Evolutionary conservation across 176 grass and related monocot species (phyloP).

Genomic region (Oryza australiensis): DNA sequence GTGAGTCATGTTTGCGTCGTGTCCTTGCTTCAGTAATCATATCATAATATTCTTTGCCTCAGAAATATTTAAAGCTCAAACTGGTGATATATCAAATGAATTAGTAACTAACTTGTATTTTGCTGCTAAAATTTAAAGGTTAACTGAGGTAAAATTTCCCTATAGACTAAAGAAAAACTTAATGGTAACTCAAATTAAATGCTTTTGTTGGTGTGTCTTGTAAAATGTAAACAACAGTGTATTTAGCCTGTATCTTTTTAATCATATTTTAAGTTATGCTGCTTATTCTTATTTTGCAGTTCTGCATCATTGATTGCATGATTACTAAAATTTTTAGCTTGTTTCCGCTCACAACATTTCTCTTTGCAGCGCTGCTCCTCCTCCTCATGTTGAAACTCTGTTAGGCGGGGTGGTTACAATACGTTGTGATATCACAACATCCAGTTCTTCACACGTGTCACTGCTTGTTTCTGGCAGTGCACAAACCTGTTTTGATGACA

Average conservation of each 20-base stretch:
- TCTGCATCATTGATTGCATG: slow-evolving; percentile 11
- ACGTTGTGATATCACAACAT: slow-evolving; percentile 66
- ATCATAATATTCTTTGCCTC: not conserved
- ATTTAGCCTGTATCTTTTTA: not conserved
- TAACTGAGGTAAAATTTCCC: not conserved
- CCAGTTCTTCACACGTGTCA: slow-evolving; percentile 61
- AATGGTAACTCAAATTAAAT: not conserved
- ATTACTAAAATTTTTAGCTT: slow-evolving; percentile 5
- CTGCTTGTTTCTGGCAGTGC: slow-evolving; percentile 62
- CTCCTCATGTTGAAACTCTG: slow-evolving; percentile 55
- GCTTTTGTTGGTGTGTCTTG: not conserved
- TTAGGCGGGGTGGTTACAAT: slow-evolving; percentile 63
- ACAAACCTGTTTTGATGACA: slow-evolving; percentile 65
- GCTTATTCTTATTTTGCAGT: not conserved
- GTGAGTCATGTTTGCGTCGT: not conserved
- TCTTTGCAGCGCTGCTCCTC: slow-evolving; percentile 42
- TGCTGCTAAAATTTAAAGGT: not conserved
- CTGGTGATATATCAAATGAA: slow-evolving; percentile 2
- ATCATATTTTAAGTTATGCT: no score
- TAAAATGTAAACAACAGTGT: not conserved
- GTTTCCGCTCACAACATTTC: slow-evolving; percentile 15
- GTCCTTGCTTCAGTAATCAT: slow-evolving; percentile 4
- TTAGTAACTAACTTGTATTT: not conserved
- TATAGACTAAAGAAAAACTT: not conserved
- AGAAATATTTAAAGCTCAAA: not conserved